Conservation (phyloP, 352 stramenopile genomes). For the Globisporangium middletonii region DNA sequence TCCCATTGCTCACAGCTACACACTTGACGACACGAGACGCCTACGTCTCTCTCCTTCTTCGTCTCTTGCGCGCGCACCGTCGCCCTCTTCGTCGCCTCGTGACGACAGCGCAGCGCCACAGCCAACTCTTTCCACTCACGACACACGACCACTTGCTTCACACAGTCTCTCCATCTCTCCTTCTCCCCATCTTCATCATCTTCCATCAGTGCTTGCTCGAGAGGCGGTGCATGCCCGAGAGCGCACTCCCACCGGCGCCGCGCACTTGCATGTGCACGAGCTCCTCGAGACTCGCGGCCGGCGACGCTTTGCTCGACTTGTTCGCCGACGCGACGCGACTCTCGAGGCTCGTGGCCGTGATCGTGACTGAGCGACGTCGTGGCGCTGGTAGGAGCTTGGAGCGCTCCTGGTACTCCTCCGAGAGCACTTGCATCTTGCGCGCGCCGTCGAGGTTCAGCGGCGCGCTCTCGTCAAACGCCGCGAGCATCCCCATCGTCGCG, state of each 20-base stretch:
- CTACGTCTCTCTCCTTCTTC: neutral
- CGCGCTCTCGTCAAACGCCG: conserved; percentile 67
- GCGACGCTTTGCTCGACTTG: conserved; percentile 40
- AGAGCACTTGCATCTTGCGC: conserved; percentile 85
- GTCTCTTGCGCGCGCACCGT: too few species aligned
- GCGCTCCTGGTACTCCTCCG: conserved; percentile 82
- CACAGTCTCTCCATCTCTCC: neutral
- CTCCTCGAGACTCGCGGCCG: conserved; percentile 70
- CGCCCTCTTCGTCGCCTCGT: neutral
- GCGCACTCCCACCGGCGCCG: conserved; percentile 38
- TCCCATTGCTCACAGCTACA: neutral
- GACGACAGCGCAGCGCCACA: neutral
- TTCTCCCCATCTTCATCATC: neutral
- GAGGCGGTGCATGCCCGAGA: conserved; percentile 51
- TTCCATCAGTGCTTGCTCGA: conserved; percentile 24
- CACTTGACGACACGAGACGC: neutral
- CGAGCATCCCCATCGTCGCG: conserved; percentile 80
- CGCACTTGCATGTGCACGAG: conserved; percentile 82
- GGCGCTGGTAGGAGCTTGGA: conserved; percentile 68
- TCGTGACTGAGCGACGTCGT: conserved; percentile 72
- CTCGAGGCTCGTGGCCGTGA: conserved; percentile 47
- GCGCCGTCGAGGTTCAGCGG: conserved; percentile 78
- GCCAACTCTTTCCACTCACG: conserved; percentile 4
- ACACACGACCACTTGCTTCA: neutral
- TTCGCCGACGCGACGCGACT: conserved; percentile 19